Conservation (phyloP, 2,329 filamentous ascomycete species). For the Emergomyces pasteurianus region DNA sequence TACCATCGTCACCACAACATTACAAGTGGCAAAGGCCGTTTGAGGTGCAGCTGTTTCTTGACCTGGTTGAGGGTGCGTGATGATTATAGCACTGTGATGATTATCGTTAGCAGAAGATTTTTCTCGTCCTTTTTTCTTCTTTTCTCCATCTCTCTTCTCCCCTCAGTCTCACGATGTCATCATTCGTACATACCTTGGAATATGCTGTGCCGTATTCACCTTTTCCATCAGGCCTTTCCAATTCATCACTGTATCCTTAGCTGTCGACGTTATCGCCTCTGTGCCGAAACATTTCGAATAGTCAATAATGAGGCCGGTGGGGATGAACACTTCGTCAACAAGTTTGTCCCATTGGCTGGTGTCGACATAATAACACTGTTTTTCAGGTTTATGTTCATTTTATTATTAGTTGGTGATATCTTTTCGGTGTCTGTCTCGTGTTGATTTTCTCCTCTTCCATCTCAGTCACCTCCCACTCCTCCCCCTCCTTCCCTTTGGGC, state of each 20-base stretch:
- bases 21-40: not conserved
- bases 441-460: no score
- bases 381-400: not conserved
- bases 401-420: not conserved
- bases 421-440: not conserved
- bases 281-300: not conserved
- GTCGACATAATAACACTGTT: not conserved
- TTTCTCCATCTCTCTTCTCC: not conserved
- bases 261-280: not conserved
- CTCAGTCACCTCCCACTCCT: no score
- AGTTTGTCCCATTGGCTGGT: slow-evolving; percentile 1
- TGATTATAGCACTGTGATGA: not conserved
- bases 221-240: not conserved
- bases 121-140: not conserved
- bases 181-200: not conserved
- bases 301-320: not conserved
- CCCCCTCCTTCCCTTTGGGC: no score
- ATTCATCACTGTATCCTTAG: not conserved
- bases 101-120: no score
- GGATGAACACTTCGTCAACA: not conserved
- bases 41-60: not conserved
- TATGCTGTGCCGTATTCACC: not conserved
- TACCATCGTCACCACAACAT: not conserved
- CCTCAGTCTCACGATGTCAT: not conserved
- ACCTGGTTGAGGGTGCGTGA: not conserved